These are phyloP conservation scores for Fusarium armeniacum DNA, from an alignment of 2,329 filamentous ascomycete genomes.

Conservation along the genomic window DNA sequence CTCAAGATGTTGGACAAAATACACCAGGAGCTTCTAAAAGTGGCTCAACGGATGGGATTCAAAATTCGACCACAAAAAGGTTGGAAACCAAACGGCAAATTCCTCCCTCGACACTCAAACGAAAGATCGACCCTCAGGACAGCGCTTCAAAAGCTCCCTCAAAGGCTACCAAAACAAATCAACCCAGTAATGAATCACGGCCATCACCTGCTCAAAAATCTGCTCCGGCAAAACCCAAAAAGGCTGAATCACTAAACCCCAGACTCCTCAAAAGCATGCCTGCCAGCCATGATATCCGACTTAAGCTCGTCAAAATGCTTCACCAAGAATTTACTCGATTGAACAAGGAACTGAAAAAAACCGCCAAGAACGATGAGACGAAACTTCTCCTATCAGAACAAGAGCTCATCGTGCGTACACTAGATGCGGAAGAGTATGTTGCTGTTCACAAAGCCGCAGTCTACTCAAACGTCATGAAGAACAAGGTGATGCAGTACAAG, in stretches of 20 bases:
- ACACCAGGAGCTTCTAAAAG: constrained; percentile 19
- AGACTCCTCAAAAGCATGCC: constrained; percentile 72
- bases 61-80: constrained; percentile 23
- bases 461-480: constrained; percentile 88
- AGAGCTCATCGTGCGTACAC: constrained; percentile 74
- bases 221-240: constrained; percentile 43
- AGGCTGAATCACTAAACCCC: constrained; percentile 73
- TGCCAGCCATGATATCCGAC: constrained; percentile 68
- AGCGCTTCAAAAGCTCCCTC: constrained; percentile 18
- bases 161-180: constrained; percentile 16
- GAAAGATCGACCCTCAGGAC: constrained; percentile 36
- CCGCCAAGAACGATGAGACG: constrained; percentile 62
- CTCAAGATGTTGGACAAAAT: constrained; percentile 17
- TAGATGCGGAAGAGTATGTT: constrained; percentile 84
- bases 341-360: constrained; percentile 72
- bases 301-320: constrained; percentile 72
- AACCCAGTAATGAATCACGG: constrained; percentile 37
- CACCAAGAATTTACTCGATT: constrained; percentile 76
- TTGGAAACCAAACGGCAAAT: constrained; percentile 50
- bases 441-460: constrained; percentile 77
- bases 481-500: constrained; percentile 80
- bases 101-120: constrained; percentile 55
- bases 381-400: constrained; percentile 72
- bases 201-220: constrained; percentile 35
- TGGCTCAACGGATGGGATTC: constrained; percentile 12